Percentiles rank a stretch among this genome's conserved stretches.
Evolutionary conservation across 192 early-diverging fungal genomes (phyloP).

Genomic region (Podila minutissima): DNA sequence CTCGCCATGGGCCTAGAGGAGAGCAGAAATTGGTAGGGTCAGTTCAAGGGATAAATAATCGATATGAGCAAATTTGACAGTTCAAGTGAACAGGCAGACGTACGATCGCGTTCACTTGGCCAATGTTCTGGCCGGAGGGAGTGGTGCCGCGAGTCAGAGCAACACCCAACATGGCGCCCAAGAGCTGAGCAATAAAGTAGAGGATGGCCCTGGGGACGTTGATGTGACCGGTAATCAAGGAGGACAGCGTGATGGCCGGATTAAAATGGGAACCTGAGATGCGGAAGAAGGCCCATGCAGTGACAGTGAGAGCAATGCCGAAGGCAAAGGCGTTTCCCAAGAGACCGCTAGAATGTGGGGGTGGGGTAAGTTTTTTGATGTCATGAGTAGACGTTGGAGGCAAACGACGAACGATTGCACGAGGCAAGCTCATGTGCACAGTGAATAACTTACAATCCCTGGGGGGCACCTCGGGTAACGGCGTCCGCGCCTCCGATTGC

Average conservation of each 20-base stretch:
- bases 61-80: not conserved
- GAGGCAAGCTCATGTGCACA: no score
- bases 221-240: slow-evolving; percentile 64
- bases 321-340: slow-evolving; percentile 54
- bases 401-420: no score
- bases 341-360: not conserved
- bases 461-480: not conserved
- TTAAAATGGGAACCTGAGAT: slow-evolving; percentile 72
- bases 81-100: not conserved
- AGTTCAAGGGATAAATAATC: not conserved
- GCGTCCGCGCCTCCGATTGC: slow-evolving; percentile 53
- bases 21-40: not conserved
- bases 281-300: slow-evolving; percentile 58
- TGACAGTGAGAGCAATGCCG: slow-evolving; percentile 56
- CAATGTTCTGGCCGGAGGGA: not conserved
- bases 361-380: not conserved
- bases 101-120: slow-evolving; percentile 26
- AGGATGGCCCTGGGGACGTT: slow-evolving; percentile 45
- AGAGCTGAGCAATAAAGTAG: slow-evolving; percentile 67
- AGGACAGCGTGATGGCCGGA: slow-evolving; percentile 69
- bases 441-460: slow-evolving; percentile 21
- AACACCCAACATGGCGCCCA: slow-evolving; percentile 66
- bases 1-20: slow-evolving; percentile 4
- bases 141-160: slow-evolving; percentile 37
- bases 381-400: not conserved